Conservation (phyloP, 176 grass and related monocot species). For the Oryza meyeriana region DNA sequence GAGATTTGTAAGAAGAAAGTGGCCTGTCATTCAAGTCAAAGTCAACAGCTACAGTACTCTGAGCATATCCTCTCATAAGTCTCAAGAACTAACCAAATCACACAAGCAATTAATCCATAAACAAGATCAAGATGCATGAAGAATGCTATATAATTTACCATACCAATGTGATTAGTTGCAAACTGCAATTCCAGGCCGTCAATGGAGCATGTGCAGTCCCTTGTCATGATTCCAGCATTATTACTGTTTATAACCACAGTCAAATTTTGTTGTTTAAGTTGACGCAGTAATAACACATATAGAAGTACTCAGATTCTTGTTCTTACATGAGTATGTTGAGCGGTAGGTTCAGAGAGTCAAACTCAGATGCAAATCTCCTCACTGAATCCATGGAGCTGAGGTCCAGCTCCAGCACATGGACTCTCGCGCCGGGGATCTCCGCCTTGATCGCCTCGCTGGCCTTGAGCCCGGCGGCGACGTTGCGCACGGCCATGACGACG, state of each 20-base stretch:
- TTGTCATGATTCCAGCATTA: constrained; percentile 36
- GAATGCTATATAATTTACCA: neutral
- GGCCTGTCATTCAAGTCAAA: constrained; percentile 51
- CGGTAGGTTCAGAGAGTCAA: constrained; percentile 45
- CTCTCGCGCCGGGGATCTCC: constrained; percentile 16
- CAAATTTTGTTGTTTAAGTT: too few relatives aligned
- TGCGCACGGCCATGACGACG: constrained; percentile 59
- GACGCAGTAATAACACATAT: too few relatives aligned
- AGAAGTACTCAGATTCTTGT: too few relatives aligned
- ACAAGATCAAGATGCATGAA: neutral
- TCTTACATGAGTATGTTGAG: constrained; percentile 72
- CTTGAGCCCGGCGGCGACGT: constrained; percentile 35
- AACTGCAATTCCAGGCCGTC: constrained; percentile 69
- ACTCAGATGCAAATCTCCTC: constrained; percentile 45
- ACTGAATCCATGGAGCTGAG: constrained; percentile 68
- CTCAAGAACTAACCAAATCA: neutral
- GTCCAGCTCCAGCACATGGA: constrained; percentile 71
- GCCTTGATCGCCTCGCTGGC: constrained; percentile 45
- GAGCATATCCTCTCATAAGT: neutral
- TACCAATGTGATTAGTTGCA: constrained; percentile 80
- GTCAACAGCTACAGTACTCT: neutral
- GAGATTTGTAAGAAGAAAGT: constrained; percentile 87
- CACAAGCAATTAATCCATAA: neutral
- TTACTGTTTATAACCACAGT: constrained; percentile 29
- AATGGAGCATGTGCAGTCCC: constrained; percentile 5